Evolutionary conservation across 257 asterid species (phyloP).

Genomic region (Solanum lycopersicoides): DNA sequence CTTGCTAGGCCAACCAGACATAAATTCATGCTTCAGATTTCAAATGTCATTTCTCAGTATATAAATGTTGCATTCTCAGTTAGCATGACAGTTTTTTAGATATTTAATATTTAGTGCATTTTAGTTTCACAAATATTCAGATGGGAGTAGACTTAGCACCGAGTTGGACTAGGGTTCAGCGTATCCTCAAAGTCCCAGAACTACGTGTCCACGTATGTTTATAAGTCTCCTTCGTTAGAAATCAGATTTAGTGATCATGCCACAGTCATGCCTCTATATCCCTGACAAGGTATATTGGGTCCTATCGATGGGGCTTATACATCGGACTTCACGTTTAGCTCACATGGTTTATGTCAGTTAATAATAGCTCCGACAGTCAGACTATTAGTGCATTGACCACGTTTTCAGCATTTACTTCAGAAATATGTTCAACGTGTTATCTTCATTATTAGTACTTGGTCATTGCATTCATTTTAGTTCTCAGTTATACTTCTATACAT

Average conservation of each 20-base stretch:
- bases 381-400: neutral
- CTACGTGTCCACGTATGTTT: neutral
- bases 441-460: neutral
- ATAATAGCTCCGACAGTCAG: neutral
- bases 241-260: neutral
- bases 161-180: neutral
- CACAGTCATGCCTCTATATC: neutral
- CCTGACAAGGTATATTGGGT: neutral
- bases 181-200: neutral
- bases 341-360: neutral
- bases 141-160: neutral
- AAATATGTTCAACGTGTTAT: neutral
- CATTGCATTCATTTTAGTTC: no score
- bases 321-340: neutral
- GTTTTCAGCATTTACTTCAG: no score
- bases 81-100: neutral
- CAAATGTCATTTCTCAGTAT: neutral
- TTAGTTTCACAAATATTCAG: neutral
- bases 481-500: no score
- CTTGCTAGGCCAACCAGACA: neutral
- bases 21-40: neutral
- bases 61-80: neutral
- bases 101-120: neutral
- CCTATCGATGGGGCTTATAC: neutral
- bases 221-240: neutral